A percentile compares a stretch with the other conserved stretches of the same genome.
These are phyloP conservation scores for Chalciporus piperatoides DNA, from an alignment of 1,284 basidiomycete species.

Conservation along the genomic window DNA sequence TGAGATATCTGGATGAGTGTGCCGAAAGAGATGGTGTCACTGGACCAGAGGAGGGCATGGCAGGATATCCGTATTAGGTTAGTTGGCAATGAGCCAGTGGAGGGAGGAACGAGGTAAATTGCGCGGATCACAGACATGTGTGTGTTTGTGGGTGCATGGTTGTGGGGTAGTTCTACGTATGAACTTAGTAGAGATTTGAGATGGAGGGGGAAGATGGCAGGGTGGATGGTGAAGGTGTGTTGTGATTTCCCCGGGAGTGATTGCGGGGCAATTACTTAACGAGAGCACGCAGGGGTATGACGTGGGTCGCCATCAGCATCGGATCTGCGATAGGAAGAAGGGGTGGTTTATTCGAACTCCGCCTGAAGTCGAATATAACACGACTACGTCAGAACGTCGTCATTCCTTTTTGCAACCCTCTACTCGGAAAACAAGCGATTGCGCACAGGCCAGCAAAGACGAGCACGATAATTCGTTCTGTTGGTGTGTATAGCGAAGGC, in stretches of 20 bases:
- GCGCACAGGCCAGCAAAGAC: constrained; percentile 32
- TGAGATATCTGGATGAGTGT: constrained; percentile 47
- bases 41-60: constrained; percentile 14
- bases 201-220: background rate
- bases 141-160: background rate
- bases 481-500: constrained; percentile 6
- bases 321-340: constrained; percentile 35
- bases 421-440: constrained; percentile 23
- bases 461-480: constrained; percentile 9
- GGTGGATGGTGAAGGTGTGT: background rate
- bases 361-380: constrained; percentile 39
- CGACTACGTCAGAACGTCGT: constrained; percentile 39
- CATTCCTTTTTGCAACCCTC: constrained; percentile 34
- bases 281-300: constrained; percentile 27
- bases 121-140: constrained; percentile 1
- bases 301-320: constrained; percentile 35
- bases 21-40: constrained; percentile 33
- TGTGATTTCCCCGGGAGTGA: background rate
- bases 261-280: constrained; percentile 22
- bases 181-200: background rate
- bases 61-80: constrained; percentile 24
- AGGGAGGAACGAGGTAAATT: constrained; percentile 3
- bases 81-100: constrained; percentile 8
- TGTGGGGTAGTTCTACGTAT: background rate
- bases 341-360: constrained; percentile 30